phyloP scores from a whole-genome alignment of 2,329 filamentous ascomycete species.

The Bipolaris gigantea region DNA sequence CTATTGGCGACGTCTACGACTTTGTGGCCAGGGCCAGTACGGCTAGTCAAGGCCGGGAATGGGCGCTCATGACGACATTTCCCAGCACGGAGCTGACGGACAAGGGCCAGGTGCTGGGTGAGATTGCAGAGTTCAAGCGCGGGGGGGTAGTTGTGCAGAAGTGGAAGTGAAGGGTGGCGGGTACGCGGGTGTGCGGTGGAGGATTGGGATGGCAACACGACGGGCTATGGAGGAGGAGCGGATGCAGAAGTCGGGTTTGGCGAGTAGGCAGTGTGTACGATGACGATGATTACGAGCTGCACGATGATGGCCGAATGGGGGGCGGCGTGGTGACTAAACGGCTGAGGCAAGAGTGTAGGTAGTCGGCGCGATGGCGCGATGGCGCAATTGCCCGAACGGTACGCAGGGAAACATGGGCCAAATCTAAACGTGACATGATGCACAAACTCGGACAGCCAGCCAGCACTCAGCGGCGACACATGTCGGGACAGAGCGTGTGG shows the following conservation, averaged over 20 bases:
- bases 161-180: conserved; percentile 46
- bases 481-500: conserved; percentile 1
- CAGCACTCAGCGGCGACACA: not conserved
- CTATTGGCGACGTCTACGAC: conserved; percentile 73
- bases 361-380: not conserved
- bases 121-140: conserved; percentile 54
- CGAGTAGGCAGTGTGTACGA: not conserved
- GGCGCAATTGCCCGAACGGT: not conserved
- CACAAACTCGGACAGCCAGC: conserved; percentile 4
- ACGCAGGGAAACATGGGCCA: not conserved
- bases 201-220: not conserved
- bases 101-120: conserved; percentile 54
- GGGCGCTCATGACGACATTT: conserved; percentile 80
- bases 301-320: not conserved
- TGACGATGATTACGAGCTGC: not conserved
- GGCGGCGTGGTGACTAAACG: conserved; percentile 5
- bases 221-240: not conserved
- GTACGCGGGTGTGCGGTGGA: not conserved
- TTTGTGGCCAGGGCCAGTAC: conserved; percentile 70
- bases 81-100: conserved; percentile 79
- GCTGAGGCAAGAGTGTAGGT: not conserved
- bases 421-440: conserved; percentile 6
- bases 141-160: conserved; percentile 60
- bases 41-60: conserved; percentile 60
- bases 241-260: not conserved